phyloP scores from a whole-genome alignment of 1,284 basidiomycete species.

The Porphyrellus sp. region DNA sequence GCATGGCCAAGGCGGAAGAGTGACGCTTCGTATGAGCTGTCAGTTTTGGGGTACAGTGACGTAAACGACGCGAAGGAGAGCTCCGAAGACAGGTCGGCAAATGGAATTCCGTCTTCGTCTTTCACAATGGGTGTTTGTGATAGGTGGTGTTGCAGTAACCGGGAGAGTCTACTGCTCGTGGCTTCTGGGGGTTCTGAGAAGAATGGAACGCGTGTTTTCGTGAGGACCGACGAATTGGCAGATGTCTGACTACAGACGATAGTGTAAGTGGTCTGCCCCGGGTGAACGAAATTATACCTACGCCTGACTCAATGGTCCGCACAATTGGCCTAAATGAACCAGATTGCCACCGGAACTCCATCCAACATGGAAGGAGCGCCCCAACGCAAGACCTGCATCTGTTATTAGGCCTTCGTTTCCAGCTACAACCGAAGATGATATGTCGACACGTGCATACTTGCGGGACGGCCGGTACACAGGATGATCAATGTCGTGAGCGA shows the following conservation, averaged over 20 bases:
- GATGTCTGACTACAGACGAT: conserved; percentile 42
- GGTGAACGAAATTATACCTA: conserved; percentile 36
- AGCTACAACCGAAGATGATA: conserved; percentile 57
- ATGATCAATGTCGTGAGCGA: conserved; percentile 67
- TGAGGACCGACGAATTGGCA: conserved; percentile 58
- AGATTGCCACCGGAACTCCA: conserved; percentile 85
- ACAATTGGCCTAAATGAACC: conserved; percentile 73
- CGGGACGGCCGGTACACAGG: conserved; percentile 62
- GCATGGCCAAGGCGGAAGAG: conserved; percentile 89
- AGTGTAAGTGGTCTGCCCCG: conserved; percentile 10
- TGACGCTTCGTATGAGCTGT: conserved; percentile 74
- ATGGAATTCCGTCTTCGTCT: conserved; percentile 54
- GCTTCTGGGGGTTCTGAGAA: conserved; percentile 37
- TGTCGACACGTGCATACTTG: conserved; percentile 68
- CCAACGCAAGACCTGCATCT: conserved; percentile 84
- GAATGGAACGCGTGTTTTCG: conserved; percentile 46
- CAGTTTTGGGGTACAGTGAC: conserved; percentile 67
- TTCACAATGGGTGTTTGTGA: conserved; percentile 67
- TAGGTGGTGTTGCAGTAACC: conserved; percentile 79
- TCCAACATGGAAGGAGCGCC: conserved; percentile 85
- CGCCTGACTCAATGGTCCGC: conserved; percentile 50
- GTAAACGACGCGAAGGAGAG: conserved; percentile 83
- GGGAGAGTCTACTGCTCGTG: conserved; percentile 49
- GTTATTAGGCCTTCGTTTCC: conserved; percentile 65
- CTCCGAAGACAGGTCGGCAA: conserved; percentile 50